Evolutionary conservation across 2,329 filamentous ascomycete genomes (phyloP), one percentile per base, ranked within the genome.

Genomic region (Byssochlamys sp.): DNA sequence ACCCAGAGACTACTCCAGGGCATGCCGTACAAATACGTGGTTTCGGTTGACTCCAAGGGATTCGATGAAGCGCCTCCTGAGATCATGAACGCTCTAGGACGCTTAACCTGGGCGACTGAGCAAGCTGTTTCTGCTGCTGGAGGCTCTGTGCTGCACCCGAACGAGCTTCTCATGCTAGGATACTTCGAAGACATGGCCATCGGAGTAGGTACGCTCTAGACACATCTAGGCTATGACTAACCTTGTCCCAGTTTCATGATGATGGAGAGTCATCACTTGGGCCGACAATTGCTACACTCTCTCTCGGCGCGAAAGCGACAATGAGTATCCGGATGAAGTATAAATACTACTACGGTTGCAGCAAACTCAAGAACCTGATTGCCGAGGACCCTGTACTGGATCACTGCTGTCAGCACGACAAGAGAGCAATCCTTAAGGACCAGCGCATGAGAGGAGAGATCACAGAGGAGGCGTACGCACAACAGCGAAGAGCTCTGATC

Each of bases 1-100:
- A 63, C 53, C 28, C 25, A 54, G 11, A 12, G 24, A 35, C 12
- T 39, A 39, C 10, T 14, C 50, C 69, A 80, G 71, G 82, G 82
- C 2, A 80, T 82, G 76, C 81, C 80, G 0, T 84, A 84, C 66
- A 84, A 84, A 58, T 84, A 81, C 65, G 73, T 84, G 31, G 81
- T 81, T 4, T 72, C 74, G 1, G 78, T 79, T 4, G 69, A 73
- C 19, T 78, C 75, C 3, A 71, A 69, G 28, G 65, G 69, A 0
- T 80, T 81, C 55, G 63, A 64, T 9, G 70, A 73, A 28, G 74
- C 78, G 1, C 74, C 75, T 1, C 58, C 62, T 1, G 69, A 71
- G 1, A 74, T 84, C 9, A 73, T 73, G 11, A 66, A 69, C 10
- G 75, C 76, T 0, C 71, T 82, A 3, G 76, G 76, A 1, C 77